Conservation (phyloP, 2,329 filamentous ascomycete genomes). For the Penicillium sp. region DNA sequence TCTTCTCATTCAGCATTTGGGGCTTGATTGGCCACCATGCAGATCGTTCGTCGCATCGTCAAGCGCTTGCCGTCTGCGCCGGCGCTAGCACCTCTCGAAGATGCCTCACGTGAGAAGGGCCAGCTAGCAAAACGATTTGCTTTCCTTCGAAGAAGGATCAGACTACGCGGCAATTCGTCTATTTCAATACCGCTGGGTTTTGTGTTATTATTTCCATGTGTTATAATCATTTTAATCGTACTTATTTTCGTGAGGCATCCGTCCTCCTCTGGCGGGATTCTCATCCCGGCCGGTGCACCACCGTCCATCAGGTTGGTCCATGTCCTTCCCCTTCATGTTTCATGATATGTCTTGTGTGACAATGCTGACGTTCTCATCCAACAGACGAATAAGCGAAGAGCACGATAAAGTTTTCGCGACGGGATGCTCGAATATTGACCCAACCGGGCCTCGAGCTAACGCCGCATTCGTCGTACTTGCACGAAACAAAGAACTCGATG, state of each 20-base stretch:
- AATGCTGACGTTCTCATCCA: not conserved
- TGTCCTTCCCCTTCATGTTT: not conserved
- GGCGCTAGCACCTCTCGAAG: conserved; percentile 43
- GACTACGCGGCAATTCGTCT: conserved; percentile 84
- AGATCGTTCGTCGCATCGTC: conserved; percentile 51
- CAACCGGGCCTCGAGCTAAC: conserved; percentile 76
- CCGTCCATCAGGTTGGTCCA: conserved; percentile 76
- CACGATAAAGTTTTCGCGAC: conserved; percentile 95
- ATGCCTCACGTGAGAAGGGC: conserved; percentile 43
- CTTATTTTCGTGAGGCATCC: conserved; percentile 87
- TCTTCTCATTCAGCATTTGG: conserved; percentile 16
- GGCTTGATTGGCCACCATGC: conserved; percentile 39
- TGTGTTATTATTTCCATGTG: conserved; percentile 85
- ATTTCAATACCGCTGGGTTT: conserved; percentile 90
- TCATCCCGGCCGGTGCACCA: conserved; percentile 83
- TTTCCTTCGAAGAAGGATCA: conserved; percentile 81
- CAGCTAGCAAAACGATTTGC: conserved; percentile 54
- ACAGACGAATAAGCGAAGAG: conserved; percentile 91
- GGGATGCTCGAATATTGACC: conserved; percentile 72
- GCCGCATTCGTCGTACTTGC: conserved; percentile 94
- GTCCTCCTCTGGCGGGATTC: conserved; percentile 71
- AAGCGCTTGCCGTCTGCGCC: conserved; percentile 49
- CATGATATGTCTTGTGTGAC: not conserved
- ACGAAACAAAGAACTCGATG: conserved; percentile 92
- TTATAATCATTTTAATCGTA: conserved; percentile 87